phyloP scores from a whole-genome alignment of 1,284 basidiomycete genomes.

The Cerrena zonata region DNA sequence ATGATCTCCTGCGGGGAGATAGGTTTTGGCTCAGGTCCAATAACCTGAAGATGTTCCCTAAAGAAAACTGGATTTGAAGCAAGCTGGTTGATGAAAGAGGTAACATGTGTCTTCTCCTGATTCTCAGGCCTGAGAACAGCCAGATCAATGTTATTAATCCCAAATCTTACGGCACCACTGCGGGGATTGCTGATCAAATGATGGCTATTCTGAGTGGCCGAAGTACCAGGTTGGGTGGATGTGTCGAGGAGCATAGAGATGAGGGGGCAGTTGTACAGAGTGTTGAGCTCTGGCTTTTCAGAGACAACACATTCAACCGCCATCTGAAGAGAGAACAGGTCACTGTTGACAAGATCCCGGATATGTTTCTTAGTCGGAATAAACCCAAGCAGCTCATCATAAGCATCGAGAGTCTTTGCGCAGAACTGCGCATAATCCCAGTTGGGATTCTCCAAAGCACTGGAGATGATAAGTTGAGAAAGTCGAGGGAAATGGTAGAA shows the following conservation, averaged over 20 bases:
- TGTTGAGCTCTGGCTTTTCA: neutral
- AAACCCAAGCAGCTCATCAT: conserved; percentile 12
- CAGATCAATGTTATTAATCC: conserved; percentile 42
- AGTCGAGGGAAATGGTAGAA: conserved; percentile 48
- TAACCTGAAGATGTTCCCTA: conserved; percentile 44
- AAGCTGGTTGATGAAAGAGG: conserved; percentile 48
- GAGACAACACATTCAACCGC: neutral
- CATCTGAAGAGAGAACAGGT: neutral
- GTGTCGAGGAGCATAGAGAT: neutral
- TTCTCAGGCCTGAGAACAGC: conserved; percentile 49
- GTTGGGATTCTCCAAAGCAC: conserved; percentile 15
- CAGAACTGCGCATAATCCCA: conserved; percentile 12
- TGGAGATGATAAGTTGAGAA: conserved; percentile 36
- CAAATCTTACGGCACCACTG: neutral
- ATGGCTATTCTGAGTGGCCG: neutral
- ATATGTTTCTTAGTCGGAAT: conserved; percentile 3
- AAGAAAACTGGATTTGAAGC: conserved; percentile 39
- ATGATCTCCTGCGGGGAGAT: conserved; percentile 13
- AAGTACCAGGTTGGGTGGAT: neutral
- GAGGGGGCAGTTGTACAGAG: neutral
- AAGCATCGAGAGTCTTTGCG: conserved; percentile 8
- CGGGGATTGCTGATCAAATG: neutral
- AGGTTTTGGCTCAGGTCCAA: conserved; percentile 36
- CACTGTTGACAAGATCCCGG: neutral
- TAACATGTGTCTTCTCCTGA: conserved; percentile 54